Evolutionary conservation across 495 filamentous ascomycete species (phyloP), one percentile per base, ranked within the genome.

Genomic region (Hypoxylon subgilvum): DNA sequence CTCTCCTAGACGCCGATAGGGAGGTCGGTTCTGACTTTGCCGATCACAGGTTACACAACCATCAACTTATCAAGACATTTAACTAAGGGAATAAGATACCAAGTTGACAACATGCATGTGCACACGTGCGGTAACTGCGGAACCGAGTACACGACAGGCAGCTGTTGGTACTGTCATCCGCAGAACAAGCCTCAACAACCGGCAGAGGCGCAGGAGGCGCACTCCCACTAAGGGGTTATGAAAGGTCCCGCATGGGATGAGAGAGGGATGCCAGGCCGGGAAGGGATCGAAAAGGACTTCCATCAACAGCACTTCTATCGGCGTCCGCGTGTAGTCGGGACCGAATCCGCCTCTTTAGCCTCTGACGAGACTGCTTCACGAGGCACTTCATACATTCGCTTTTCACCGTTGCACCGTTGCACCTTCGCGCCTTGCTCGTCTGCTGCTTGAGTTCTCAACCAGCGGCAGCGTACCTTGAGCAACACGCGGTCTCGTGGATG

Each of bases 161-260:
- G 67, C 62, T 70, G 67, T 63, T 70, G 67, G 67, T 70, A 70
- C 49, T 70, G 67, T 48, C 67, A 70, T 68, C 67, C 67, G 18
- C 67, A 70, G 54, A 63, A 65, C 47, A 56, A 36, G 46, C 53
- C 56, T 57, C 49, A 50, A 38, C 18, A 32, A 51, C 41, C 44
- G 13, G 13, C 27, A 36, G 43, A 51, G 28, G 47, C 31, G 32
- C 52, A 57, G 41, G 42, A 42, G 31, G 32, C 45, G 22, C 61
- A 61, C 39, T 19, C 22, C 27, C 61, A 65, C 35, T 65, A 22
- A 52, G 51, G 38, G 31, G 31, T 45, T 56, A 51, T 23, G 23
- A 30, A 25, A 18, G 16, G 23, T 9, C 43, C 31, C 9, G 28
- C 36, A 42, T 41, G 13, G n/a, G 36, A 30, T 13, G 41, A 38